Percentiles rank a stretch among this genome's conserved stretches.
phyloP scores from a whole-genome alignment of 2,329 filamentous ascomycete species.

The Lizonia empirigonia region DNA sequence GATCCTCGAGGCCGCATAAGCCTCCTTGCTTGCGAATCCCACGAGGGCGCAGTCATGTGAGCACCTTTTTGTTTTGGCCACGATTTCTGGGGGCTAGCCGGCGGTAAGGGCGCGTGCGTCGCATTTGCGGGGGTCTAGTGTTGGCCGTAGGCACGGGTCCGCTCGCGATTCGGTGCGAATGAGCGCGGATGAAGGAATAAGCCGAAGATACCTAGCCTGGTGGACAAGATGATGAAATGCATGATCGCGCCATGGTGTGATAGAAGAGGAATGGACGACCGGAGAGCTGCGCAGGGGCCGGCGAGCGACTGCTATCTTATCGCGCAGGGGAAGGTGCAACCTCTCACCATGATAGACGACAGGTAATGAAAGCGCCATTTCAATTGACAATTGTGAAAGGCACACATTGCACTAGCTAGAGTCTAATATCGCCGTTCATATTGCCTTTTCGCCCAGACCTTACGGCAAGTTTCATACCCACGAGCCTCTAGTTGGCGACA shows the following conservation, averaged over 20 bases:
- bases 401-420: not conserved
- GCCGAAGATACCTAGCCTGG: conserved; percentile 43
- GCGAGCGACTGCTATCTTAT: conserved; percentile 11
- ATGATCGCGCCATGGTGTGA: conserved; percentile 30
- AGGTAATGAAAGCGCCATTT: not conserved
- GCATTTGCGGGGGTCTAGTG: conserved; percentile 28
- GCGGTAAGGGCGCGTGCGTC: conserved; percentile 31
- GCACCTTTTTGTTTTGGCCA: conserved; percentile 6
- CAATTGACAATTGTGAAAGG: not conserved
- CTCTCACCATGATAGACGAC: not conserved
- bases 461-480: conserved; percentile 6
- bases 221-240: conserved; percentile 9
- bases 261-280: conserved; percentile 16
- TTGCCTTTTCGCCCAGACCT: not conserved
- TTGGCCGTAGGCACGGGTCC: conserved; percentile 13
- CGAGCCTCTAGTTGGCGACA: conserved; percentile 3
- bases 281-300: conserved; percentile 13
- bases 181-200: conserved; percentile 20
- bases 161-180: conserved; percentile 1
- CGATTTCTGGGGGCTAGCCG: conserved; percentile 23
- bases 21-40: conserved; percentile 17
- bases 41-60: conserved; percentile 7
- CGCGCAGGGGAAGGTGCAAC: not conserved
- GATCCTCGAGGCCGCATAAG: conserved; percentile 20
- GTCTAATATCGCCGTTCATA: not conserved